Conservation (phyloP, 202 grass and related monocot genomes). For the Setaria italica region DNA sequence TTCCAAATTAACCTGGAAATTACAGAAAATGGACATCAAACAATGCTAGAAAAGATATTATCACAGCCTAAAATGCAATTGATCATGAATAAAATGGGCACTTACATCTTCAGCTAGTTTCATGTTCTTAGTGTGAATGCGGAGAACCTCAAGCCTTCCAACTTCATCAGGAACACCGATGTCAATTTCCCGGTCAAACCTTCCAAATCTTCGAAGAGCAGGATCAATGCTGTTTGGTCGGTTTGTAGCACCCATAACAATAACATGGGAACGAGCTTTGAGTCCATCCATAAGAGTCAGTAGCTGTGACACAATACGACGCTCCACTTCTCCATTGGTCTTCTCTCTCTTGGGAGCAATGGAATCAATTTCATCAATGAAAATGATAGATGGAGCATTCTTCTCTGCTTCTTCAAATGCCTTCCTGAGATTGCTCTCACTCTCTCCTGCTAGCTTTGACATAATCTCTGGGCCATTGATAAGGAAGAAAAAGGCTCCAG, state of each 20-base stretch:
- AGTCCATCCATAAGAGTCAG: constrained; percentile 95
- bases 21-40: neutral
- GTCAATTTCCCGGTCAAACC: constrained; percentile 94
- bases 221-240: constrained; percentile 93
- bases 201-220: constrained; percentile 92
- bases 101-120: constrained; percentile 91
- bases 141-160: constrained; percentile 83
- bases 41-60: neutral
- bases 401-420: constrained; percentile 98
- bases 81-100: neutral
- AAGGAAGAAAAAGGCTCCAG: constrained; percentile 91
- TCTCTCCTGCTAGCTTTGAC: constrained; percentile 94
- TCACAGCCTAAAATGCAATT: neutral
- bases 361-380: constrained; percentile 95
- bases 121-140: constrained; percentile 96
- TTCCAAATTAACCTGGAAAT: constrained; percentile 87
- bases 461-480: constrained; percentile 96
- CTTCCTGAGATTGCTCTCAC: constrained; percentile 95
- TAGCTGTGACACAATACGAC: constrained; percentile 93
- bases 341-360: constrained; percentile 96
- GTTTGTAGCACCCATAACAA: constrained; percentile 94
- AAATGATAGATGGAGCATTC: constrained; percentile 94
- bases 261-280: constrained; percentile 88
- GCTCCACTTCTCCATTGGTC: constrained; percentile 90
- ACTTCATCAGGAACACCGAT: constrained; percentile 93